Conservation (phyloP, 495 filamentous ascomycete species). For the Podospora didyma region DNA sequence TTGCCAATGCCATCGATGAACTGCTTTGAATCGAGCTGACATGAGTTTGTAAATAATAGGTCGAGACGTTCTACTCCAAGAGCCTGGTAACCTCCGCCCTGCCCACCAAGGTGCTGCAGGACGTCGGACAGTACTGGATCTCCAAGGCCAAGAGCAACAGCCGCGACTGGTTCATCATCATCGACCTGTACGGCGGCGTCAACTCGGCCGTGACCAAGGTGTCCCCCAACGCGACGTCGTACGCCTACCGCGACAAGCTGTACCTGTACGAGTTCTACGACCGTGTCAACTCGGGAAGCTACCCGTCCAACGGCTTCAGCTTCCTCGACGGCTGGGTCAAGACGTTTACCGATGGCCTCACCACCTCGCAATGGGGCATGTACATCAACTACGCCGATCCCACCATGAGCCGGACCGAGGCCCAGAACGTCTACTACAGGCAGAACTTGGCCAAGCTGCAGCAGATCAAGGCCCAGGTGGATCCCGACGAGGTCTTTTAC, state of each 20-base stretch:
- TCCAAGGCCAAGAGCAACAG: conserved; percentile 30
- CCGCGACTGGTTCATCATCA: conserved; percentile 41
- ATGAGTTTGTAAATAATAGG: conserved; percentile 21
- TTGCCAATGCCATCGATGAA: neutral
- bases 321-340: conserved; percentile 40
- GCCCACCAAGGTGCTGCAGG: conserved; percentile 26
- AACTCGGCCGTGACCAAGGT: conserved; percentile 39
- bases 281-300: conserved; percentile 18
- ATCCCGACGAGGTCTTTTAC: conserved; percentile 58
- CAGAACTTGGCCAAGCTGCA: conserved; percentile 47
- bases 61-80: conserved; percentile 45
- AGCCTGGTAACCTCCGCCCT: conserved; percentile 38
- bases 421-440: conserved; percentile 48
- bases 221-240: conserved; percentile 26
- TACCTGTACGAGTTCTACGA: conserved; percentile 42
- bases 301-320: conserved; percentile 30
- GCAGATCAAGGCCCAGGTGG: conserved; percentile 50
- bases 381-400: conserved; percentile 47
- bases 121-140: conserved; percentile 40
- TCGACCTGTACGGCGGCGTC: conserved; percentile 41
- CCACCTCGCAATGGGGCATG: conserved; percentile 36
- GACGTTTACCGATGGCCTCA: conserved; percentile 28
- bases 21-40: conserved; percentile 1
- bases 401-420: conserved; percentile 30
- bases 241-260: conserved; percentile 34